Evolutionary conservation across 768 basidiomycete species (phyloP), one percentile per base, ranked within the genome.

Genomic region (Collybiopsis luxurians): DNA sequence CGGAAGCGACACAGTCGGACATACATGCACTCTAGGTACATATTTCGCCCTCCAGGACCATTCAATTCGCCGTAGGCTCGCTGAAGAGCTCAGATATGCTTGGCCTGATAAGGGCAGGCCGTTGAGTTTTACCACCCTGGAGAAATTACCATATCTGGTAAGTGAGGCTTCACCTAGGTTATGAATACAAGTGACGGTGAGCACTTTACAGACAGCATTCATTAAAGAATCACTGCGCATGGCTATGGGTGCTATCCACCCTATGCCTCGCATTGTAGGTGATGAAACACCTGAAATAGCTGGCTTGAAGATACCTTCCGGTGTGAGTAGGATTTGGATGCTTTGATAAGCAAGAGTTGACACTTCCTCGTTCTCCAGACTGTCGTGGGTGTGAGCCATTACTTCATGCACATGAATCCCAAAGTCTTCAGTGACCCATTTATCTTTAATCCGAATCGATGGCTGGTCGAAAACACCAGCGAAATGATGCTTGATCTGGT

Each of bases 201-300:
- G 13, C 13, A 13, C 31, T 34, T 13, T 34, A 34, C 53, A 79
- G 79, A 75, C 74, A 1, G 78, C 77, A 7, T 75, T 80, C 24
- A 69, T 79, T 24, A 79, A 79, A 55, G 79, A 81, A 61, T 70
- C 77, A 0, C 67, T 80, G 44, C 67, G 79, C 21, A 66, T 78
- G 59, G 67, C 71, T 23, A 71, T 73, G 55, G 76, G 77, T 11
- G 63, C 74, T 3, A 68, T 73, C 7, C 71, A 64, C 1, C 71
- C 73, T 2, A 64, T 77, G 42, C 71, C 76, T 17, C 67, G 79
- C 28, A 63, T 79, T 34, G 71, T 79, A 10, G 73, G 72, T 4
- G 68, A 67, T 3, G 58, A 62, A n/a, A 70, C 67, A 27, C 63
- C 71, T 0, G 59, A 64, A 24, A 75, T 81, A 12, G 64, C 64